A percentile compares a stretch with the other conserved stretches of the same genome.
Evolutionary conservation across 805 yeast species (phyloP).

Genomic region (Metschnikowia orientalis): DNA sequence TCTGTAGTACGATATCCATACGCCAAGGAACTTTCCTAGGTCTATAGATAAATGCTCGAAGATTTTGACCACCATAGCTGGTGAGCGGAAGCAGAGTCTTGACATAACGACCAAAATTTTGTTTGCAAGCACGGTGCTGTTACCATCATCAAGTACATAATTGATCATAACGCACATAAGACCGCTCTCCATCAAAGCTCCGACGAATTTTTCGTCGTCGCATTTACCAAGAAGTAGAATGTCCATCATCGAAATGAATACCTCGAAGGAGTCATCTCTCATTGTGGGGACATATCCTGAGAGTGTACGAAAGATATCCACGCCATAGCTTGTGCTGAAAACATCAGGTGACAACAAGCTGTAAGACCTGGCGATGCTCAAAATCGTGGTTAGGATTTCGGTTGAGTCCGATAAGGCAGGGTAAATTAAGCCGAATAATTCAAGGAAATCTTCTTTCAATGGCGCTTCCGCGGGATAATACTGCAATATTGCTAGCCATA

Average conservation of each 20-base stretch:
- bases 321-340: slow-evolving; percentile 33
- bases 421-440: slow-evolving; percentile 48
- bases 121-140: slow-evolving; percentile 37
- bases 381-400: slow-evolving; percentile 61
- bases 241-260: slow-evolving; percentile 53
- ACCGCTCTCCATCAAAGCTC: slow-evolving; percentile 40
- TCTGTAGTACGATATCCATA: slow-evolving; percentile 39
- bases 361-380: slow-evolving; percentile 63
- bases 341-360: slow-evolving; percentile 43
- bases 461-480: slow-evolving; percentile 45
- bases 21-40: slow-evolving; percentile 21
- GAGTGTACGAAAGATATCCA: slow-evolving; percentile 44
- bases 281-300: slow-evolving; percentile 52
- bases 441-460: slow-evolving; percentile 38
- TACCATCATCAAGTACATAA: slow-evolving; percentile 40
- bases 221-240: slow-evolving; percentile 37
- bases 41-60: slow-evolving; percentile 28
- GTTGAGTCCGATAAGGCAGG: slow-evolving; percentile 66
- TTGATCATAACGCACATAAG: slow-evolving; percentile 39
- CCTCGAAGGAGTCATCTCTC: slow-evolving; percentile 66
- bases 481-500: slow-evolving; percentile 71
- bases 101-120: slow-evolving; percentile 36
- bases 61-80: slow-evolving; percentile 32
- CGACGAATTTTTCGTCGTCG: slow-evolving; percentile 24
- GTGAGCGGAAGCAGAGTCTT: slow-evolving; percentile 32